Conservation (phyloP, 2,329 filamentous ascomycete genomes). For the Colletotrichum noveboracense region DNA sequence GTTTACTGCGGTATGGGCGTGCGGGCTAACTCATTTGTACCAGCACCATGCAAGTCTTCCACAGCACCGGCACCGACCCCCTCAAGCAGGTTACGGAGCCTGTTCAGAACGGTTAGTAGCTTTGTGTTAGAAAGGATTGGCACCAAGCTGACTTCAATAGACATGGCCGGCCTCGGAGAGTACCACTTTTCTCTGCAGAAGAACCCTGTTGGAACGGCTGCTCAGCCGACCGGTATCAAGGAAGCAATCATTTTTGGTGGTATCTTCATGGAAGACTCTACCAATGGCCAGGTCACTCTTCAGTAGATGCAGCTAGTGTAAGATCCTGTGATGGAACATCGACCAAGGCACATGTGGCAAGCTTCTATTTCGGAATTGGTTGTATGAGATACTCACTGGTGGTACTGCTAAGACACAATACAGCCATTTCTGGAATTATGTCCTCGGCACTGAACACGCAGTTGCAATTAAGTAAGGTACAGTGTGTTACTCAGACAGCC, state of each 20-base stretch:
- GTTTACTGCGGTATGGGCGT: not conserved
- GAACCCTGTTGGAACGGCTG: slow-evolving; percentile 36
- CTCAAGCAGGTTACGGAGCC: slow-evolving; percentile 41
- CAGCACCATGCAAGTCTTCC: slow-evolving; percentile 43
- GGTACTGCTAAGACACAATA: not conserved
- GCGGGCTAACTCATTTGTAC: not conserved
- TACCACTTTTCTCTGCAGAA: slow-evolving; percentile 52
- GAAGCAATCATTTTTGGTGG: slow-evolving; percentile 38
- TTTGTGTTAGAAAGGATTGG: too few species aligned
- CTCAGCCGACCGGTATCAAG: slow-evolving; percentile 33
- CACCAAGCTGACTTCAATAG: not conserved
- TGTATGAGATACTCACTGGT: not conserved
- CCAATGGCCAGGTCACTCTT: slow-evolving; percentile 17
- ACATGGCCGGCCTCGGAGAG: slow-evolving; percentile 43
- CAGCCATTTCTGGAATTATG: not conserved
- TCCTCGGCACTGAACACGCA: not conserved
- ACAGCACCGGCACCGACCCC: slow-evolving; percentile 41
- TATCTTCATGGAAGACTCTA: slow-evolving; percentile 36
- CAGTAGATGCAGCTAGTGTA: not conserved
- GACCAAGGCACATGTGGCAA: not conserved
- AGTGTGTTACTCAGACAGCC: not conserved
- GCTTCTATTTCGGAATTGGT: not conserved
- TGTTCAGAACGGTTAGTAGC: slow-evolving; percentile 36
- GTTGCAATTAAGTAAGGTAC: not conserved
- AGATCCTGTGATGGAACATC: not conserved